Percentiles rank a stretch among this genome's conserved stretches.
These are phyloP conservation scores for Angomonas ambiguus DNA, from an alignment of 208 protist species.

Conservation along the genomic window DNA sequence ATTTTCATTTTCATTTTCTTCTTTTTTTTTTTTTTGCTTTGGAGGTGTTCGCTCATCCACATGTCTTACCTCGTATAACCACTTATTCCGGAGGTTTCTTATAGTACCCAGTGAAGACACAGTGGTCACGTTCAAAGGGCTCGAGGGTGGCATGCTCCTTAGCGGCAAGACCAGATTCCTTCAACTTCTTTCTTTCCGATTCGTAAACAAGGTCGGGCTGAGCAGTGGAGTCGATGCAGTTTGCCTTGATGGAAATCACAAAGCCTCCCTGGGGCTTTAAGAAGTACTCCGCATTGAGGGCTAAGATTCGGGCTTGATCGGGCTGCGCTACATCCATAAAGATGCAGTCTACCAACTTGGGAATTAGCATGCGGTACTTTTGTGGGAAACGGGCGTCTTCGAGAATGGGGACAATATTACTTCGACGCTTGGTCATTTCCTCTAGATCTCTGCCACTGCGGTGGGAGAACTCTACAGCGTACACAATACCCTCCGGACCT, in stretches of 20 bases:
- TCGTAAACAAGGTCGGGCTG: constrained; percentile 96
- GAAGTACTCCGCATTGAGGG: constrained; percentile 98
- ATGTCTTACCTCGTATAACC: not conserved
- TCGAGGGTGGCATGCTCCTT: constrained; percentile 98
- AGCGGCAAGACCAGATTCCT: constrained; percentile 95
- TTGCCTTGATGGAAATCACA: constrained; percentile 99
- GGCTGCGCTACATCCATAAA: constrained; percentile 99
- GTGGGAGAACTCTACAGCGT: constrained; percentile 99
- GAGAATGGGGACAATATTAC: constrained; percentile 99
- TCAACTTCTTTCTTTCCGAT: constrained; percentile 95
- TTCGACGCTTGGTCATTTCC: constrained; percentile 99
- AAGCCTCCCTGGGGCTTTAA: constrained; percentile 99
- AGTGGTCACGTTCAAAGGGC: constrained; percentile 99
- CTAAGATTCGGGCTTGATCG: constrained; percentile 99
- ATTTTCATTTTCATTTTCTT: not conserved
- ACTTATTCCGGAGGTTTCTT: constrained; percentile 1
- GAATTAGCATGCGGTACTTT: constrained; percentile 99
- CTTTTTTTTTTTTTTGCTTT: not conserved
- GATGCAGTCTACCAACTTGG: constrained; percentile 98
- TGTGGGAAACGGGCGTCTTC: constrained; percentile 99
- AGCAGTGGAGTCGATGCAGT: constrained; percentile 99
- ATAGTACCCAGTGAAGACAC: constrained; percentile 17
- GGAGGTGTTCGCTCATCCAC: not conserved
- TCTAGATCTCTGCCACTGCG: constrained; percentile 99
- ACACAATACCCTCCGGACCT: constrained; percentile 98